These are phyloP conservation scores for Colletotrichum eleusines DNA, from an alignment of 2,329 filamentous ascomycete genomes.

Conservation along the genomic window DNA sequence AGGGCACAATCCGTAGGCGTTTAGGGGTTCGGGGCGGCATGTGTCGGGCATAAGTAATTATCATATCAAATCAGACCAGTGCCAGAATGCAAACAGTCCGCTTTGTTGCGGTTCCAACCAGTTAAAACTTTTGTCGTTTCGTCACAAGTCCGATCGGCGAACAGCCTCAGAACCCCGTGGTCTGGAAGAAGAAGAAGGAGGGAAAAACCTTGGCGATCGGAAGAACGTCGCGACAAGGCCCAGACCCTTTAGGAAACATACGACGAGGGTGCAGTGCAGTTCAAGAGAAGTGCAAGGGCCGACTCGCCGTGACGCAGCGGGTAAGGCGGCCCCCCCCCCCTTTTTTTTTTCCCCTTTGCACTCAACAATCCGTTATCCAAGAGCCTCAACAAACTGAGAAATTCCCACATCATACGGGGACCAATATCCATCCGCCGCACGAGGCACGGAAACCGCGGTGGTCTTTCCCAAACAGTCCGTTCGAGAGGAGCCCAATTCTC, in stretches of 20 bases:
- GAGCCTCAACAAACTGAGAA: slow-evolving; percentile 31
- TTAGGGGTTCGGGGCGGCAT: slow-evolving; percentile 30
- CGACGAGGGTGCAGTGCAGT: not conserved
- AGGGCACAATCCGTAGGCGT: slow-evolving; percentile 45
- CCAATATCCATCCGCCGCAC: slow-evolving; percentile 11
- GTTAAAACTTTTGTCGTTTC: not conserved
- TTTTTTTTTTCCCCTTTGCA: not conserved
- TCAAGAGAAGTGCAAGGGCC: not conserved
- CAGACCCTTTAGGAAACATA: not conserved
- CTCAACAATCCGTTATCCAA: slow-evolving; percentile 36
- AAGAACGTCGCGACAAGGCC: not conserved
- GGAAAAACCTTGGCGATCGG: not conserved
- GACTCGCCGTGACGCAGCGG: slow-evolving; percentile 8
- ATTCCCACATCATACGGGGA: slow-evolving; percentile 28
- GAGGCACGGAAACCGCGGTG: slow-evolving; percentile 31
- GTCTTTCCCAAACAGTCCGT: slow-evolving; percentile 14
- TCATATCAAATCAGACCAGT: slow-evolving; percentile 10
- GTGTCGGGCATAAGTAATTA: not conserved
- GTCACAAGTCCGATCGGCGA: not conserved
- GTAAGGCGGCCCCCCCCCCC: slow-evolving; percentile 9
- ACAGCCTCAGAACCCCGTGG: not conserved
- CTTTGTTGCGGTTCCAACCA: slow-evolving; percentile 2
- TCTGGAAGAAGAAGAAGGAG: not conserved
- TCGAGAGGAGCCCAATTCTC: slow-evolving; percentile 19
- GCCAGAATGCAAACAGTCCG: slow-evolving; percentile 14